phyloP scores from a whole-genome alignment of 2,329 filamentous ascomycete genomes.

The Fusarium multiceps region DNA sequence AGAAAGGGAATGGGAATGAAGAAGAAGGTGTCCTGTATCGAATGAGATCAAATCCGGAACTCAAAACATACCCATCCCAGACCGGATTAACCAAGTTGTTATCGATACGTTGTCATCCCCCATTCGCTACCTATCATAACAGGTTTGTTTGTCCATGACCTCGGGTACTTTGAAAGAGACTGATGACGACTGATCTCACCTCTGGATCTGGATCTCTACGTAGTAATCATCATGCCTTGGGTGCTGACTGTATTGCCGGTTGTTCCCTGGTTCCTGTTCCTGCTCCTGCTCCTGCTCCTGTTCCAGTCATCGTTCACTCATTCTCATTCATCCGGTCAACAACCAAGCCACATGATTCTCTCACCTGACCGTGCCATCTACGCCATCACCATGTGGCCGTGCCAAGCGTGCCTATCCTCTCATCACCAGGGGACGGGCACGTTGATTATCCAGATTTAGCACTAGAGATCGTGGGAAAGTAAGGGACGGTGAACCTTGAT shows the following conservation, averaged over 20 bases:
- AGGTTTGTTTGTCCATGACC: constrained; percentile 21
- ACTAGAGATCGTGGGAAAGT: constrained; percentile 28
- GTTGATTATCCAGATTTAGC: constrained; percentile 33
- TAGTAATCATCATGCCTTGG: background rate
- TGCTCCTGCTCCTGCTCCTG: constrained; percentile 13
- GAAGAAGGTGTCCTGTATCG: background rate
- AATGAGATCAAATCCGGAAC: constrained; percentile 5
- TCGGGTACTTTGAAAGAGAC: constrained; percentile 11
- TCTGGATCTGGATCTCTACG: background rate
- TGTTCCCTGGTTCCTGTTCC: constrained; percentile 5
- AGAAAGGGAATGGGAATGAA: background rate
- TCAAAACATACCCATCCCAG: background rate
- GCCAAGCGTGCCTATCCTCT: constrained; percentile 32
- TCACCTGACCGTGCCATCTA: constrained; percentile 46
- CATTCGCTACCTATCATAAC: constrained; percentile 12
- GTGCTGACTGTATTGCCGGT: background rate
- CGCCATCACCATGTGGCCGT: constrained; percentile 38
- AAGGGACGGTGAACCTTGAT: constrained; percentile 37
- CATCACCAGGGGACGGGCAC: constrained; percentile 31
- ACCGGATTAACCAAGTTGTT: background rate
- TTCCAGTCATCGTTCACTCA: constrained; percentile 14
- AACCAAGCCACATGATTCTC: constrained; percentile 46
- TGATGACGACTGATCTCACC: constrained; percentile 29
- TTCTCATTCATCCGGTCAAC: constrained; percentile 28
- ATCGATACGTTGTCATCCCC: constrained; percentile 14